phyloP scores from a whole-genome alignment of 2,329 filamentous ascomycete species.

The Apiospora arundinis region DNA sequence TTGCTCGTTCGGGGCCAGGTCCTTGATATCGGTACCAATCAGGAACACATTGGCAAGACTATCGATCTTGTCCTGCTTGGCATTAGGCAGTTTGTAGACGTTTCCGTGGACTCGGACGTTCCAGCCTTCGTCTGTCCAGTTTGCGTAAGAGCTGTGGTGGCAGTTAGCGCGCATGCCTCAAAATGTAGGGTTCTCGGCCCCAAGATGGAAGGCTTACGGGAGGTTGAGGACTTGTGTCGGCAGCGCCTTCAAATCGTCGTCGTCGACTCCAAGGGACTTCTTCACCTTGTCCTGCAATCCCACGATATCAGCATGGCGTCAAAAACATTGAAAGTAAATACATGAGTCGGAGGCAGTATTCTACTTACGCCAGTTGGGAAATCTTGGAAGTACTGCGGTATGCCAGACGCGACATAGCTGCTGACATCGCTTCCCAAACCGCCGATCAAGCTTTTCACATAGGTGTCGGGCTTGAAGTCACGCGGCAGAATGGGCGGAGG shows the following conservation, averaged over 20 bases:
- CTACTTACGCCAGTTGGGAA: slow-evolving; percentile 61
- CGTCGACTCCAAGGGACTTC: slow-evolving; percentile 65
- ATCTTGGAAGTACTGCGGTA: slow-evolving; percentile 71
- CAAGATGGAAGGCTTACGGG: slow-evolving; percentile 50
- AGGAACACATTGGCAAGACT: slow-evolving; percentile 74
- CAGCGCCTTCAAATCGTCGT: slow-evolving; percentile 62
- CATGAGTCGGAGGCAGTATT: not conserved
- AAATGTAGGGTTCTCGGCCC: not conserved
- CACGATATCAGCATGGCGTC: not conserved
- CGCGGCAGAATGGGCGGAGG: slow-evolving; percentile 49
- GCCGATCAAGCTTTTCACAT: slow-evolving; percentile 57
- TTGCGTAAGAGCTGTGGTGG: slow-evolving; percentile 60
- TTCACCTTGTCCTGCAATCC: slow-evolving; percentile 53
- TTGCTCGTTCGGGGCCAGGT: slow-evolving; percentile 64
- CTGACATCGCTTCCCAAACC: slow-evolving; percentile 60
- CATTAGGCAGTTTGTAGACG: slow-evolving; percentile 80
- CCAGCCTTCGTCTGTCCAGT: slow-evolving; percentile 81
- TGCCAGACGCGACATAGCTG: slow-evolving; percentile 65
- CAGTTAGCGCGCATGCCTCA: slow-evolving; percentile 35
- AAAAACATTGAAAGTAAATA: not conserved
- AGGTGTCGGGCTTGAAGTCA: slow-evolving; percentile 51
- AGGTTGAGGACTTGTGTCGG: slow-evolving; percentile 76
- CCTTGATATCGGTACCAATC: slow-evolving; percentile 65
- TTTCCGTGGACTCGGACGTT: slow-evolving; percentile 79
- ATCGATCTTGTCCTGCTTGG: slow-evolving; percentile 68